A percentile compares a stretch with the other conserved stretches of the same genome.
Evolutionary conservation across 345 rosid species (phyloP).

Genomic region (Eucalyptus melliodora): DNA sequence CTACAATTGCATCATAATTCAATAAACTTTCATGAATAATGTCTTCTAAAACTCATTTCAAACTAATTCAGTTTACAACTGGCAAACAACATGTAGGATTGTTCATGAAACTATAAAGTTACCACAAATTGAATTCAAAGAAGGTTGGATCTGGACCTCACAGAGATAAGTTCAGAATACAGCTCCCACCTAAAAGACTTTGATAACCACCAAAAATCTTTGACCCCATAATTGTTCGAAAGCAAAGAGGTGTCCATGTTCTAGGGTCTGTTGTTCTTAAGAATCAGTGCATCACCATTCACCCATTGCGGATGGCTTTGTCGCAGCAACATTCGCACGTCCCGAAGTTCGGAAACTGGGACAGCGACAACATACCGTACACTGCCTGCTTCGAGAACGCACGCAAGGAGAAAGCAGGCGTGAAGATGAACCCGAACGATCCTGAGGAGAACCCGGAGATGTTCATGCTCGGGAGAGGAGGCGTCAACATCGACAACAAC

Average conservation of each 20-base stretch:
- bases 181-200: not conserved
- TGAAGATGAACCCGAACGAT: conserved; percentile 40
- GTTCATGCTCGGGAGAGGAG: conserved; percentile 1
- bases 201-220: not conserved
- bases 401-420: conserved; percentile 20
- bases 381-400: conserved; percentile 46
- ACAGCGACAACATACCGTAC: conserved; percentile 24
- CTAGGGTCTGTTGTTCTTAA: not conserved
- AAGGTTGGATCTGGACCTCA: not conserved
- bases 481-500: not conserved
- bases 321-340: conserved; percentile 25
- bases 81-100: not conserved
- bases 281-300: not conserved
- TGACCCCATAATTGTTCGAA: not conserved
- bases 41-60: not conserved
- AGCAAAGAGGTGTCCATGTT: not conserved
- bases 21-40: not conserved
- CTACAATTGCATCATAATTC: not conserved
- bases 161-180: not conserved
- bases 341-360: conserved; percentile 54
- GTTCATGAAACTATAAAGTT: not conserved
- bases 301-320: not conserved
- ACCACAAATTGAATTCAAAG: not conserved
- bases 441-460: conserved; percentile 42
- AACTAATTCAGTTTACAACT: not conserved